Evolutionary conservation across 805 yeast species (phyloP), one percentile per base, ranked within the genome.

Genomic region (Yarrowia divulgata): DNA sequence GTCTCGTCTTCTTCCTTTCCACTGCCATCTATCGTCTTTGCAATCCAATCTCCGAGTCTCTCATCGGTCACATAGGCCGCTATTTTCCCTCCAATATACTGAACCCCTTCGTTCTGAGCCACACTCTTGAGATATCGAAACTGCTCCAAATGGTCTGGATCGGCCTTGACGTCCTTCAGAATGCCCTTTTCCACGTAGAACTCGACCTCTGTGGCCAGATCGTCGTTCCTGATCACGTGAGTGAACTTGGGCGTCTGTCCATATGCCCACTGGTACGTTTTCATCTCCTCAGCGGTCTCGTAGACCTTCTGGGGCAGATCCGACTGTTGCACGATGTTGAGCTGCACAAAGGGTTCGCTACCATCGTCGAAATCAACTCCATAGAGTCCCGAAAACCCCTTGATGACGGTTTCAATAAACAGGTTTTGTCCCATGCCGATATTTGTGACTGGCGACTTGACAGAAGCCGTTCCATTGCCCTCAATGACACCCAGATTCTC

Each of bases 381-480:
- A 71, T 79, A 84, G 54, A 69, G 72, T 1, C 75, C 70, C 37
- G 73, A 71, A 72, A 86, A 88, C 1, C 81, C 82, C 1, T 76
- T 70, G 2, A 79, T 70, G 8, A 85, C 85, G 0, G 81, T 72
- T 2, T 80, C 77, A 0, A 84, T 78, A 72, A 93, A 87, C 0
- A 81, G 79, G 0, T 83, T 81, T 8, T 75, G 75, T 7, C 76
- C 77, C 37, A 90, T 73, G 1, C 79, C 82, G 16, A 91, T 76
- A 75, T 95, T 95, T 0, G 85, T 78, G 3, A 95, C 96, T n/a
- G 87, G 87, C 0, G 97, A 87, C 62, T 88, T 85, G 4, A 94
- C 97, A 37, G 97, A 91, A 40, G 85, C 87, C 1, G 94, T 91
- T 10, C 88, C 85, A 42, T 81, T 78, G 37, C 82, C 82, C 19